phyloP scores from a whole-genome alignment of 495 filamentous ascomycete genomes.

The Hyaloscypha bicolor region DNA sequence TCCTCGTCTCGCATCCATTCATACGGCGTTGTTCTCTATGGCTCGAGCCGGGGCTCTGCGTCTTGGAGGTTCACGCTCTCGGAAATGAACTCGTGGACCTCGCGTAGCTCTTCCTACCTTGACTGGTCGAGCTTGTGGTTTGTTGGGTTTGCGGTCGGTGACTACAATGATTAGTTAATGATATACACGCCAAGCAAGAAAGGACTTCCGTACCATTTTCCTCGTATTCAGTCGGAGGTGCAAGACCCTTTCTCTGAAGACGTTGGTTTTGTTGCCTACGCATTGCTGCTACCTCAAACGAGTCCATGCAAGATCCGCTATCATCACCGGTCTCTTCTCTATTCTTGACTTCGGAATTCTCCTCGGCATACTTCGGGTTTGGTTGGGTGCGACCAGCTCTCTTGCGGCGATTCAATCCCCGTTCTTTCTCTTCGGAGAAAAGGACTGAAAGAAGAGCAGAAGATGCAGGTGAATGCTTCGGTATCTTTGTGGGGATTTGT shows the following conservation, averaged over 20 bases:
- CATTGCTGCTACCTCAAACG: background rate
- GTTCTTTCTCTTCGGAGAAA: background rate
- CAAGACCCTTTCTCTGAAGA: constrained; percentile 18
- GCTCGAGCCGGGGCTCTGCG: background rate
- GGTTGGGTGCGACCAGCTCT: background rate
- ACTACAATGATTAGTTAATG: background rate
- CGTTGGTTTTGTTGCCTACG: background rate
- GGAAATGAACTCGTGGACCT: background rate
- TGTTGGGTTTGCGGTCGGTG: background rate
- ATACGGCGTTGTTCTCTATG: background rate
- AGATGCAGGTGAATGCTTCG: background rate
- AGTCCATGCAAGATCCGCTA: background rate
- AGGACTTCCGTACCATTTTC: background rate
- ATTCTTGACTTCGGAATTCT: background rate
- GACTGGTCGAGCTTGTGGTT: background rate
- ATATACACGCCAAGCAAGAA: background rate
- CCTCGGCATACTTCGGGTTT: background rate
- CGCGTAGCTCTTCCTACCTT: background rate
- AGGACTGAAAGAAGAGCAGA: background rate
- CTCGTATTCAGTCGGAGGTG: constrained; percentile 45
- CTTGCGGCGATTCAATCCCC: background rate
- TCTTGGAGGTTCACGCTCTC: background rate
- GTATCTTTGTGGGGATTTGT: background rate
- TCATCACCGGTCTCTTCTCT: background rate
- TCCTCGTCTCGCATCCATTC: background rate